A percentile compares a stretch with the other conserved stretches of the same genome.
Conservation (phyloP, 352 stramenopile species). For the Elongisporangium prolatum region DNA sequence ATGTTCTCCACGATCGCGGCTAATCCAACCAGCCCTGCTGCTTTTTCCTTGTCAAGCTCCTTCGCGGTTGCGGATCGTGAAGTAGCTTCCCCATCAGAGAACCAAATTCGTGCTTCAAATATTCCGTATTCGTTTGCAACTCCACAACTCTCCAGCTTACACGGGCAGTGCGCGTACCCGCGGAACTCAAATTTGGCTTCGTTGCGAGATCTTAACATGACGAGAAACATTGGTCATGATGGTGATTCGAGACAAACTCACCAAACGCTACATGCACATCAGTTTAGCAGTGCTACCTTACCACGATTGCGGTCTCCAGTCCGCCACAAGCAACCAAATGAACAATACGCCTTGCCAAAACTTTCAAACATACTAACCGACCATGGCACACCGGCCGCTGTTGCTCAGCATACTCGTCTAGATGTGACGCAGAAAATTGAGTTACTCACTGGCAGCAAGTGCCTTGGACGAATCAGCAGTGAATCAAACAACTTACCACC, state of each 20-base stretch:
- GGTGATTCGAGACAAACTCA: neutral
- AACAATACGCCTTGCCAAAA: conserved; percentile 10
- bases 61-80: neutral
- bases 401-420: conserved; percentile 18
- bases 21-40: neutral
- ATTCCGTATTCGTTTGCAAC: neutral
- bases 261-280: neutral
- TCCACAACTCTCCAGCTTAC: neutral
- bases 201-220: neutral
- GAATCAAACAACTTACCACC: conserved; percentile 43
- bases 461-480: conserved; percentile 39
- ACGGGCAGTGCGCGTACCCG: neutral
- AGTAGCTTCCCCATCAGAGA: neutral
- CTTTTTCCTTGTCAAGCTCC: neutral
- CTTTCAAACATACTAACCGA: conserved; percentile 49
- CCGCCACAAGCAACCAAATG: neutral
- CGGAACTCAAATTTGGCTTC: neutral
- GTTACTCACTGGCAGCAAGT: conserved; percentile 56
- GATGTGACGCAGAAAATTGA: conserved; percentile 69
- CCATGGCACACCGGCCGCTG: conserved; percentile 22
- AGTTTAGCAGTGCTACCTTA: neutral
- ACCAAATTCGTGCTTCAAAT: neutral
- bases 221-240: neutral
- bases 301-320: neutral
- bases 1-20: neutral